phyloP scores from a whole-genome alignment of 2,329 filamentous ascomycete genomes.

The Aspergillus cejpii region DNA sequence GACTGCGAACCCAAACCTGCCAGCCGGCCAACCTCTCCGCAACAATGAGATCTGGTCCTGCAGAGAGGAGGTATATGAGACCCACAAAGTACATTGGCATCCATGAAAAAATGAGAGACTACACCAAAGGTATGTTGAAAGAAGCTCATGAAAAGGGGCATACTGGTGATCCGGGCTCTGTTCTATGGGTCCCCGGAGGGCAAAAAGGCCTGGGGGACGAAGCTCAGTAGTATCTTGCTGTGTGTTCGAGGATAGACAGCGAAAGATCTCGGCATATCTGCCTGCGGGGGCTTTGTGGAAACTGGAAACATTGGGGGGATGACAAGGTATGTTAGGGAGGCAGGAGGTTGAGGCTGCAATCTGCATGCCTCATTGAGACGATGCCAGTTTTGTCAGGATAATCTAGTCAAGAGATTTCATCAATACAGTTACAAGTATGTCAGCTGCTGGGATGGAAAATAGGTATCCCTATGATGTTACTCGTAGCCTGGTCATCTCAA shows the following conservation, averaged over 20 bases:
- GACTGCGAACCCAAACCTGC: slow-evolving; percentile 53
- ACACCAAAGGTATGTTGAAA: slow-evolving; percentile 53
- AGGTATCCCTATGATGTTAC: too few species aligned
- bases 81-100: slow-evolving; percentile 55
- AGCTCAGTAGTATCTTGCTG: slow-evolving; percentile 57
- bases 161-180: slow-evolving; percentile 55
- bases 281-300: slow-evolving; percentile 46
- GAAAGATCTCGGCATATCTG: slow-evolving; percentile 47
- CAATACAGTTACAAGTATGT: too few species aligned
- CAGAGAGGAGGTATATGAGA: slow-evolving; percentile 53
- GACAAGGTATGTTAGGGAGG: slow-evolving; percentile 36
- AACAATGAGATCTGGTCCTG: slow-evolving; percentile 59
- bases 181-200: slow-evolving; percentile 61
- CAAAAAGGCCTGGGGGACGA: slow-evolving; percentile 50
- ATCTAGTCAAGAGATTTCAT: too few species aligned
- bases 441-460: too few species aligned
- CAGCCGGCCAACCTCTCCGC: slow-evolving; percentile 22
- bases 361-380: slow-evolving; percentile 41
- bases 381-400: slow-evolving; percentile 44
- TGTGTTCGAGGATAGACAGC: slow-evolving; percentile 47
- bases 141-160: slow-evolving; percentile 55
- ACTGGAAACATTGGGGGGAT: slow-evolving; percentile 38
- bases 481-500: too few species aligned
- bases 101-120: slow-evolving; percentile 53
- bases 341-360: slow-evolving; percentile 37